These are phyloP conservation scores for Pseudomicrostroma phylloplanum DNA, from an alignment of 1,284 basidiomycete species.

Conservation along the genomic window DNA sequence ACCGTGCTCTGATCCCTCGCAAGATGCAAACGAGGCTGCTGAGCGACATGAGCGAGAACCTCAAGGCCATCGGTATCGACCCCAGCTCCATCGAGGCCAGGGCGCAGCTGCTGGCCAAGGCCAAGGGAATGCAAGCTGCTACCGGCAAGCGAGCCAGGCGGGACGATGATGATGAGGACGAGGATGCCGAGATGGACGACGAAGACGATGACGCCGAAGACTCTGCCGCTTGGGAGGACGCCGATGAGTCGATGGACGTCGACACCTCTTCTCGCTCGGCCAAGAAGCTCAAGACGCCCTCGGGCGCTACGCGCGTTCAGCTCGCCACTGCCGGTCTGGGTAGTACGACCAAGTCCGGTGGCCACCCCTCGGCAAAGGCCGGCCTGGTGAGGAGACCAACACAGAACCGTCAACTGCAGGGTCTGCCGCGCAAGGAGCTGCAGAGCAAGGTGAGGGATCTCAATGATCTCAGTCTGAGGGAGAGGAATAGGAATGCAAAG, in stretches of 20 bases:
- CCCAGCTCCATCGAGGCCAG: slow-evolving; percentile 80
- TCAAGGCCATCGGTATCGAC: slow-evolving; percentile 82
- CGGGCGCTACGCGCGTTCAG: slow-evolving; percentile 57
- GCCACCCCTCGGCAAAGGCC: slow-evolving; percentile 36
- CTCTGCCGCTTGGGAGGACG: slow-evolving; percentile 56
- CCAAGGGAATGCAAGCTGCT: slow-evolving; percentile 60
- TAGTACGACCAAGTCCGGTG: slow-evolving; percentile 35
- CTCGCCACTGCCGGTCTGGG: slow-evolving; percentile 9
- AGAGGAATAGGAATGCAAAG: slow-evolving; percentile 40
- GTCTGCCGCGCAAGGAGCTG: slow-evolving; percentile 39
- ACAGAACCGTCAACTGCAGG: slow-evolving; percentile 36
- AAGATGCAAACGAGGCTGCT: slow-evolving; percentile 69
- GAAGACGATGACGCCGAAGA: slow-evolving; percentile 54
- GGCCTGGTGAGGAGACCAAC: slow-evolving; percentile 44
- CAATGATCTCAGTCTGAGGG: slow-evolving; percentile 37
- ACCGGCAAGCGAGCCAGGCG: slow-evolving; percentile 61
- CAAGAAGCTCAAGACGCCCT: slow-evolving; percentile 58
- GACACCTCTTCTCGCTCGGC: slow-evolving; percentile 17
- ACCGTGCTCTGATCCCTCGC: slow-evolving; percentile 79
- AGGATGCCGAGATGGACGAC: slow-evolving; percentile 37
- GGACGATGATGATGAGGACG: slow-evolving; percentile 53
- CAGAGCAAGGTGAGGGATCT: slow-evolving; percentile 39
- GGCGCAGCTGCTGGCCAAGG: slow-evolving; percentile 74
- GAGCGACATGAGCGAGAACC: slow-evolving; percentile 70
- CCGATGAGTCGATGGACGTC: slow-evolving; percentile 49